These are phyloP conservation scores for Protostelium mycophagum DNA, from an alignment of 78 protist species.

Conservation along the genomic window DNA sequence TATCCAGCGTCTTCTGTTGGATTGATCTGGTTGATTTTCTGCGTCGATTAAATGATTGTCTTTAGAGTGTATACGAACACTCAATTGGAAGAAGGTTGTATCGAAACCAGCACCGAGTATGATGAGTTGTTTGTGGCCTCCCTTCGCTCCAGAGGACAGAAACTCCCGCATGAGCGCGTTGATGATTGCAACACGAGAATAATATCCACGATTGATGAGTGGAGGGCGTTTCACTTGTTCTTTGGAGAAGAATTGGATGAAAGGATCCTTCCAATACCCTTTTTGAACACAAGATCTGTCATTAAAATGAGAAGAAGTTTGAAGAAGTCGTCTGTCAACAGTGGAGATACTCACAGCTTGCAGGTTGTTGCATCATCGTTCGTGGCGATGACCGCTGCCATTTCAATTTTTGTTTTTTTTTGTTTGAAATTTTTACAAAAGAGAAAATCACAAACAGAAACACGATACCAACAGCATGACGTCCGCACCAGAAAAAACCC, in stretches of 20 bases:
- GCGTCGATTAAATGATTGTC: background rate
- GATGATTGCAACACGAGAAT: constrained; percentile 31
- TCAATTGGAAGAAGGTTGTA: constrained; percentile 42
- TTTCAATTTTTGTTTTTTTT: no score
- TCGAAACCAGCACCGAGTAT: constrained; percentile 58
- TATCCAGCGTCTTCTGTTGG: background rate
- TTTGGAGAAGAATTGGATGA: constrained; percentile 37
- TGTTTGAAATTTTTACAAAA: no score
- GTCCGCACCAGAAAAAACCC: background rate
- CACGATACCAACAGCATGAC: background rate
- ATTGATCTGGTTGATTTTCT: background rate
- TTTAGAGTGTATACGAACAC: constrained; percentile 5
- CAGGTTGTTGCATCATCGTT: constrained; percentile 63
- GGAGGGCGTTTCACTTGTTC: constrained; percentile 49
- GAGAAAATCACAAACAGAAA: no score
- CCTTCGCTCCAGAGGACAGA: background rate
- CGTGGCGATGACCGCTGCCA: constrained; percentile 37
- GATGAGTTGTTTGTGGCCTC: constrained; percentile 16
- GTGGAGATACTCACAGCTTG: constrained; percentile 10
- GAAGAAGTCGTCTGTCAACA: background rate
- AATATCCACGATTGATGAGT: constrained; percentile 55
- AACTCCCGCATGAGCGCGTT: constrained; percentile 30
- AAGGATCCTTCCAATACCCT: constrained; percentile 46
- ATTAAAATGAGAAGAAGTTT: background rate
- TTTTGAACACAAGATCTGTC: constrained; percentile 39